Percentiles rank a stretch among this genome's conserved stretches.
Evolutionary conservation across 2,329 filamentous ascomycete species (phyloP).

Genomic region (Myriosclerotinia duriaeana): DNA sequence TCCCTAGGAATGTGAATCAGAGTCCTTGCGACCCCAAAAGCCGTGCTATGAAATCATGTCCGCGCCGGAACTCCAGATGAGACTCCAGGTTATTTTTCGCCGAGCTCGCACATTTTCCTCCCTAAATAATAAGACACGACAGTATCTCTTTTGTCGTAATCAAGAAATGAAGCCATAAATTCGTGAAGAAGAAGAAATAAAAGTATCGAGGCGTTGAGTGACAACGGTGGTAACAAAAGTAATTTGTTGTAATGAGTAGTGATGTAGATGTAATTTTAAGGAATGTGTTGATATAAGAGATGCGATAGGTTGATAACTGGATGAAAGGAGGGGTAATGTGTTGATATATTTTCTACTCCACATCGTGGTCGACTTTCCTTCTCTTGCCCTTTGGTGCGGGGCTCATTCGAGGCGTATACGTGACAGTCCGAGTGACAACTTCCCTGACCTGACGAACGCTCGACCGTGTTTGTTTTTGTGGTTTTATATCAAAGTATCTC

Average conservation of each 20-base stretch:
- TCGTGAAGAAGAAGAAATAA: conserved; percentile 33
- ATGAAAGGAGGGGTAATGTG: conserved; percentile 12
- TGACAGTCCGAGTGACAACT: conserved; percentile 91
- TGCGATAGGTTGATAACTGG: background rate
- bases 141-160: conserved; percentile 31
- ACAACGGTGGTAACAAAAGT: conserved; percentile 14
- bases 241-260: conserved; percentile 15
- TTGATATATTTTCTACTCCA: conserved; percentile 41
- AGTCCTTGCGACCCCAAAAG: conserved; percentile 5
- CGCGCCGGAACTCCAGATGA: conserved; percentile 22
- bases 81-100: conserved; percentile 19
- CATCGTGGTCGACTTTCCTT: conserved; percentile 59
- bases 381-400: conserved; percentile 91
- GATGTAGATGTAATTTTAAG: conserved; percentile 18
- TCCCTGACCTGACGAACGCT: conserved; percentile 74
- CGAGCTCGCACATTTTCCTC: conserved; percentile 21
- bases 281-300: conserved; percentile 2
- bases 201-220: conserved; percentile 13
- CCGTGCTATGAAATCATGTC: conserved; percentile 15
- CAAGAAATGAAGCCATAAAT: conserved; percentile 36
- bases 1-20: background rate
- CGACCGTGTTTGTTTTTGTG: conserved; percentile 57
- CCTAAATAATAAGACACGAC: conserved; percentile 24
- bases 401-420: conserved; percentile 82
- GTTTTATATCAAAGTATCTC: conserved; percentile 58